These are phyloP conservation scores for Nicotiana obtusifolia DNA, from an alignment of 257 asterid genomes.

Conservation along the genomic window DNA sequence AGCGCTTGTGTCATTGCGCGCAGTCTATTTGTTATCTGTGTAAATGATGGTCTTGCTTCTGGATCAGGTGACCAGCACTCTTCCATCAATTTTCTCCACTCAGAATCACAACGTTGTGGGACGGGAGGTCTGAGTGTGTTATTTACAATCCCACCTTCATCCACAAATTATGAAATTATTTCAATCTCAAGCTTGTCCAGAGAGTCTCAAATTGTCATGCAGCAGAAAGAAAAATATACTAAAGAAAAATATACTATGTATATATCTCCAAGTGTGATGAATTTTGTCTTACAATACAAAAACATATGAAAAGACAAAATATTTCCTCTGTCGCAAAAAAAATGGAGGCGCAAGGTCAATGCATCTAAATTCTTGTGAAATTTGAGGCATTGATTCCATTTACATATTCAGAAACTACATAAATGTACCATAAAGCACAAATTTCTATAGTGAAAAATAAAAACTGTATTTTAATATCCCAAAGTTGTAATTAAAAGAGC, in stretches of 20 bases:
- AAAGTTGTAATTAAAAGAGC: neutral
- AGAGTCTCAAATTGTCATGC: neutral
- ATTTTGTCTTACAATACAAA: neutral
- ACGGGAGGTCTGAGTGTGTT: conserved; percentile 78
- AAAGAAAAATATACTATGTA: neutral
- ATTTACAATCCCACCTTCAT: conserved; percentile 80
- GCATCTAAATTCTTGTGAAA: neutral
- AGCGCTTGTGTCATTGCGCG: conserved; percentile 50
- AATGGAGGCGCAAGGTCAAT: neutral
- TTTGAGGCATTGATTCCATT: neutral
- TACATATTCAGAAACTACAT: neutral
- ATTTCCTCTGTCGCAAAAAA: neutral
- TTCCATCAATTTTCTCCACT: conserved; percentile 81
- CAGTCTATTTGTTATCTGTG: conserved; percentile 74
- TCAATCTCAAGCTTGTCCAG: neutral
- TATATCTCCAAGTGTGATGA: neutral
- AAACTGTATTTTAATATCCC: too few relatives aligned
- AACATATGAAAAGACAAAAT: neutral
- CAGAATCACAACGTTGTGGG: conserved; percentile 73
- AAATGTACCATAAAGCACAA: neutral
- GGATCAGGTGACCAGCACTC: conserved; percentile 95
- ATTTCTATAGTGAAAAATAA: neutral
- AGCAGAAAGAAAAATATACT: neutral
- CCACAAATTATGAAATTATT: neutral
- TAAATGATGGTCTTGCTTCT: conserved; percentile 64